These are phyloP conservation scores for Polytrichum formosum DNA, from an alignment of 225 moss, liverwort and hornwort genomes.

Conservation along the genomic window DNA sequence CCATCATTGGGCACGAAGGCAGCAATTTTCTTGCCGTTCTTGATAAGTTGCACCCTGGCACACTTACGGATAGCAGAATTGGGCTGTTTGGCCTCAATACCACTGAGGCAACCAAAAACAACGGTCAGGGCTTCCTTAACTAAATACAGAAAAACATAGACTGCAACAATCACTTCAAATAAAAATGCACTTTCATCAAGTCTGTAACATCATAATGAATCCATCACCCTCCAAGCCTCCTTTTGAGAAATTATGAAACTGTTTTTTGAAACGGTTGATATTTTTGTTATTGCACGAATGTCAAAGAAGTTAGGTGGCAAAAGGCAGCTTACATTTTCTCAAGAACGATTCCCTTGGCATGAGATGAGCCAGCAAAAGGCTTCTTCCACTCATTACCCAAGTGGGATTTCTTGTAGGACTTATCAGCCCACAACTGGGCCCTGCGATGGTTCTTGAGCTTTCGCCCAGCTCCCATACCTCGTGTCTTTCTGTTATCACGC, in stretches of 20 bases:
- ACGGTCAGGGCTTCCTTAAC: neutral
- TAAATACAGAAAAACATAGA: neutral
- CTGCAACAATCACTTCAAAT: neutral
- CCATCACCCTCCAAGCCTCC: neutral
- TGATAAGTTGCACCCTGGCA: constrained; percentile 87
- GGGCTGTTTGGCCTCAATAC: constrained; percentile 98
- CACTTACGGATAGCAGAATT: constrained; percentile 96
- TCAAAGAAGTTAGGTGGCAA: neutral
- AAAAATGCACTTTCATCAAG: too few relatives aligned
- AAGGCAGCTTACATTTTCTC: constrained; percentile 70
- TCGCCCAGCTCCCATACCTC: constrained; percentile 99
- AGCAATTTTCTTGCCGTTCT: constrained; percentile 94
- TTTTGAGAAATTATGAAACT: too few relatives aligned
- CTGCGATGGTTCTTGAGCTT: constrained; percentile 96
- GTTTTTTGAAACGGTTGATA: too few relatives aligned
- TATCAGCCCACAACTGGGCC: constrained; percentile 92
- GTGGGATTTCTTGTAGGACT: constrained; percentile 95
- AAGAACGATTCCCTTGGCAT: constrained; percentile 93
- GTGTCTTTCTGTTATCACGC: constrained; percentile 59
- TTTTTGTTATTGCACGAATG: too few relatives aligned
- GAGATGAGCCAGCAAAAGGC: constrained; percentile 92
- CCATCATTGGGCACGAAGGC: constrained; percentile 95
- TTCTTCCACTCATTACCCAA: constrained; percentile 99
- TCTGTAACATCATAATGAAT: neutral
- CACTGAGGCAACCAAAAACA: constrained; percentile 35